These are phyloP conservation scores for Tetragonia tetragonoides DNA, from an alignment of 148 eudicot genomes.

Conservation along the genomic window DNA sequence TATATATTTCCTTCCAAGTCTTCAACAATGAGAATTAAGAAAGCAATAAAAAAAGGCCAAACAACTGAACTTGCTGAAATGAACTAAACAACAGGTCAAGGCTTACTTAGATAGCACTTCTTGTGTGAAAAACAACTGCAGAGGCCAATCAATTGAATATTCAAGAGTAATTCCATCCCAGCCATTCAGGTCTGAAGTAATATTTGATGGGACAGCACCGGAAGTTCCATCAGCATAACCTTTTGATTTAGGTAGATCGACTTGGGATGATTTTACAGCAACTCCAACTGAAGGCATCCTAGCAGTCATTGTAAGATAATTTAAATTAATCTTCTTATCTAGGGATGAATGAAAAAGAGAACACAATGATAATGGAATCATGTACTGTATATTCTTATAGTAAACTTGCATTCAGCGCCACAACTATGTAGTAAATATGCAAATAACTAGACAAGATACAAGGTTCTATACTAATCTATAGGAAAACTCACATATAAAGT, in stretches of 20 bases:
- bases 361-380: not conserved
- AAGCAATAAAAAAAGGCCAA: not conserved
- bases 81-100: not conserved
- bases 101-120: slow-evolving; percentile 93
- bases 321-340: slow-evolving; percentile 8
- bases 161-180: slow-evolving; percentile 96
- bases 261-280: slow-evolving; percentile 59
- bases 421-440: not conserved
- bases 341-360: slow-evolving; percentile 11
- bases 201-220: slow-evolving; percentile 41
- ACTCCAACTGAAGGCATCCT: slow-evolving; percentile 81
- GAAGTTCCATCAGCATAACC: slow-evolving; percentile 51
- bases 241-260: slow-evolving; percentile 60
- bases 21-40: not conserved
- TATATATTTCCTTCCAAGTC: not conserved
- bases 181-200: slow-evolving; percentile 68
- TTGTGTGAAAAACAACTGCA: slow-evolving; percentile 85
- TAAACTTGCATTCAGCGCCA: not conserved
- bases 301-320: slow-evolving; percentile 18
- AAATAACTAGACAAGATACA: not conserved
- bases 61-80: not conserved
- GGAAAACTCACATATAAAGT: not conserved
- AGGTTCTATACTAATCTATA: not conserved
- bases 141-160: slow-evolving; percentile 95
- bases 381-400: not conserved